Evolutionary conservation across 805 yeast genomes (phyloP), one percentile per base, ranked within the genome.

Genomic region (Candida berthetii): DNA sequence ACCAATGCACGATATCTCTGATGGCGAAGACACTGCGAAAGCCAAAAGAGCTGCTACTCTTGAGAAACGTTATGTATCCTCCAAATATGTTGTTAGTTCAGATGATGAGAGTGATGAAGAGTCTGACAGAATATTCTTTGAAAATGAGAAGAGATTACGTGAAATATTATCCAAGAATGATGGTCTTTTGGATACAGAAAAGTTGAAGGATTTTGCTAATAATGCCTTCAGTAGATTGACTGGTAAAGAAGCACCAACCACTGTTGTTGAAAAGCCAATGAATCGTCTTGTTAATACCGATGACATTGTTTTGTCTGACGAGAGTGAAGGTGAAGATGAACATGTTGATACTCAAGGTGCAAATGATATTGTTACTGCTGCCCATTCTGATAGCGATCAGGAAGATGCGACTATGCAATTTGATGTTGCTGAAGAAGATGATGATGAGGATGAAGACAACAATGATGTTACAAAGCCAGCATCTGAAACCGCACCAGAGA

Each of bases 71-170:
- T 40, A 49, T 39, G 66, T 72, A 35, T 81, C 88, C 1, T 61
- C 80, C 4, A 79, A 73, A 42, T 73, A 61, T 48, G 72, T 82
- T 36, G 65, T 65, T 39, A 82, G 74, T 40, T 78, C 85, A 2
- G 88, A 81, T 53, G 85, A 80, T 50, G 80, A 72, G 10, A 68
- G 76, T 5, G 86, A 80, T 50, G 77, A 68, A 13, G 86, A 78
- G 37, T 65, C 66, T 33, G 76, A 71, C 39, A 54, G 52, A 3
- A 68, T 50, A 25, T 82, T 82, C 53, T 82, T 74, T 53, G 78
- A 60, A 35, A 68, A 76, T 43, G 90, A 83, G 50, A 65, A 66
- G 42, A 58, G 64, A 42, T 62, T 79, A 36, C 74, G 81, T 36
- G 57, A 52, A 31, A 38, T 64, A 7, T 36, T 54, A 22, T 46